Conservation (phyloP, 2,329 filamentous ascomycete species). For the Penicillium palitans region DNA sequence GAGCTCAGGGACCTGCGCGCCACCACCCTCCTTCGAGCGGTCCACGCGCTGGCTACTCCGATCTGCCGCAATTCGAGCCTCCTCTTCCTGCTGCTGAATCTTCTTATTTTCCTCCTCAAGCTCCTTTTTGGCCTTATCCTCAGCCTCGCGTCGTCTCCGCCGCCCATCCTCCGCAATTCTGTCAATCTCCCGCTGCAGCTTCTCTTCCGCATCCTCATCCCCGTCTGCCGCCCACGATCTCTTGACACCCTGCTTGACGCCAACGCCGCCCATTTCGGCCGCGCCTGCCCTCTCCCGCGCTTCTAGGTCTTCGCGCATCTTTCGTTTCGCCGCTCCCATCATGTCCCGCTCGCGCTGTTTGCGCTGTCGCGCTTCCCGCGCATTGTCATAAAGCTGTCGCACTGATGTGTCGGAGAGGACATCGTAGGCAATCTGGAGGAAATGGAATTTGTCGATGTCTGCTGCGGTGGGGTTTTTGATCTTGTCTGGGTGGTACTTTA, state of each 20-base stretch:
- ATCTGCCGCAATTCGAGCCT: slow-evolving; percentile 42
- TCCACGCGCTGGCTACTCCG: slow-evolving; percentile 35
- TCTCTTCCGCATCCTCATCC: slow-evolving; percentile 49
- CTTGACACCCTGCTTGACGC: slow-evolving; percentile 56
- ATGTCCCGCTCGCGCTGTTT: slow-evolving; percentile 70
- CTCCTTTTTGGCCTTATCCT: slow-evolving; percentile 48
- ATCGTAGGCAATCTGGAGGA: slow-evolving; percentile 82
- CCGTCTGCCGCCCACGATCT: slow-evolving; percentile 50
- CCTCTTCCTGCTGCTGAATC: slow-evolving; percentile 45
- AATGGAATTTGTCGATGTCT: slow-evolving; percentile 79
- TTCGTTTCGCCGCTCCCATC: slow-evolving; percentile 70
- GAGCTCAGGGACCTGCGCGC: slow-evolving; percentile 51
- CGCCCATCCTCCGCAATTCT: slow-evolving; percentile 56
- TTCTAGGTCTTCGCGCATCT: slow-evolving; percentile 85
- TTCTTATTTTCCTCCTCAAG: slow-evolving; percentile 42
- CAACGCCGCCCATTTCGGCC: slow-evolving; percentile 37
- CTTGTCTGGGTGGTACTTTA: slow-evolving; percentile 96
- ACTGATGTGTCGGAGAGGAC: slow-evolving; percentile 71
- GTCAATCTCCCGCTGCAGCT: slow-evolving; percentile 55
- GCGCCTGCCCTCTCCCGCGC: slow-evolving; percentile 62
- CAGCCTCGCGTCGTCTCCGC: slow-evolving; percentile 52
- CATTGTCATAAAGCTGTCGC: slow-evolving; percentile 75
- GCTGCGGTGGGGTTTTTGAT: slow-evolving; percentile 64
- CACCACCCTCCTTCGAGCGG: slow-evolving; percentile 40
- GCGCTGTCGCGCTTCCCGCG: slow-evolving; percentile 68